phyloP scores from a whole-genome alignment of 1,284 basidiomycete genomes.

The Chiua sp. region DNA sequence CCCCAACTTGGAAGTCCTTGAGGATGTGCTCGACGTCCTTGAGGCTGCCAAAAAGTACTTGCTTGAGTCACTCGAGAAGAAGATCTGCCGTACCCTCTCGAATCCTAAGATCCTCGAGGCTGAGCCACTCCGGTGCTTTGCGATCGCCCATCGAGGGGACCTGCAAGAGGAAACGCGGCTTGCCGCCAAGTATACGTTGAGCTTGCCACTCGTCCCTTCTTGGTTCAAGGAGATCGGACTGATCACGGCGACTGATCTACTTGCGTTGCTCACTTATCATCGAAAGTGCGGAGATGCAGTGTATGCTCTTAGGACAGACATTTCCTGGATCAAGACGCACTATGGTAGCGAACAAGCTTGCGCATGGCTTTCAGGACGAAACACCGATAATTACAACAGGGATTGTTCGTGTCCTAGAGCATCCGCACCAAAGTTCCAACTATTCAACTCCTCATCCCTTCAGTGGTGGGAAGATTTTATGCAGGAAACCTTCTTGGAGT shows the following conservation, averaged over 20 bases:
- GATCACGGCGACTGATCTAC: constrained; percentile 22
- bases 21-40: constrained; percentile 12
- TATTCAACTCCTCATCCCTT: not conserved
- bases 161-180: constrained; percentile 14
- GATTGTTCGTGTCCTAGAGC: constrained; percentile 5
- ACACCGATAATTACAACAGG: not conserved
- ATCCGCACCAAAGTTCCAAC: not conserved
- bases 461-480: constrained; percentile 30
- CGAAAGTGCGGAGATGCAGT: constrained; percentile 18
- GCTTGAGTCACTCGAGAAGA: constrained; percentile 17
- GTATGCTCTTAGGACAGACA: constrained; percentile 2
- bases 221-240: constrained; percentile 24
- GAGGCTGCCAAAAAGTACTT: constrained; percentile 23
- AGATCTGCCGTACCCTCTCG: constrained; percentile 6
- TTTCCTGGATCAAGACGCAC: constrained; percentile 21
- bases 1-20: constrained; percentile 15
- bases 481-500: constrained; percentile 1
- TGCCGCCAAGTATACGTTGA: constrained; percentile 24
- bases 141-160: constrained; percentile 7
- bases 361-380: constrained; percentile 10
- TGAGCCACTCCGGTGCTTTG: constrained; percentile 26
- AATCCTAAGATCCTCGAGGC: constrained; percentile 18
- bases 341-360: constrained; percentile 10
- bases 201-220: constrained; percentile 18
- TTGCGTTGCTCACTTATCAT: constrained; percentile 26